phyloP scores from a whole-genome alignment of 257 asterid genomes.

The Ocimum tenuiflorum region DNA sequence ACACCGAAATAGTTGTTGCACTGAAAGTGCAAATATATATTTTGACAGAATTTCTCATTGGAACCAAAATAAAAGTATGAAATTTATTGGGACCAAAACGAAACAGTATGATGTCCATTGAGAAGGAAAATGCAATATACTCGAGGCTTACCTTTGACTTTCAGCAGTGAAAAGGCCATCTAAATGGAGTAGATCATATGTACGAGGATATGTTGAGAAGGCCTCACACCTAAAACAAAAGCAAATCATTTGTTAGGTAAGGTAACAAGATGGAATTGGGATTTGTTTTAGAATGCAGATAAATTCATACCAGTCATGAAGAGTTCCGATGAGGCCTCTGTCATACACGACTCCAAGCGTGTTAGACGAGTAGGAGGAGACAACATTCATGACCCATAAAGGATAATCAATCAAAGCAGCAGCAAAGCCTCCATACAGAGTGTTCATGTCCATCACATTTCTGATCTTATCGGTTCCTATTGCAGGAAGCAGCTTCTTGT shows the following conservation, averaged over 20 bases:
- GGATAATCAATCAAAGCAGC: conserved; percentile 70
- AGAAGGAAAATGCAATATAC: no score
- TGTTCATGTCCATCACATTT: conserved; percentile 96
- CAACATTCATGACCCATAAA: conserved; percentile 92
- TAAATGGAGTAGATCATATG: conserved; percentile 82
- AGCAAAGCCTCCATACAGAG: conserved; percentile 85
- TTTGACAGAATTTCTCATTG: no score
- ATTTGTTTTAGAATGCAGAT: background rate
- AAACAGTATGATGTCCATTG: no score
- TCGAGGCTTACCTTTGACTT: conserved; percentile 63
- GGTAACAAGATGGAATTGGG: background rate
- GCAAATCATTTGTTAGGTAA: conserved; percentile 13
- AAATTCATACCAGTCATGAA: conserved; percentile 76
- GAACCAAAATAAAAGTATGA: no score
- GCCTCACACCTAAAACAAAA: conserved; percentile 74
- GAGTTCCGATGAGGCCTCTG: conserved; percentile 88
- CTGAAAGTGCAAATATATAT: no score
- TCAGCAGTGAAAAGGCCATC: conserved; percentile 89
- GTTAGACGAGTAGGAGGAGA: conserved; percentile 68
- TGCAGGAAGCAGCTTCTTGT: conserved; percentile 79
- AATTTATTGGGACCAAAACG: no score
- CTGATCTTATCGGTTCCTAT: conserved; percentile 76
- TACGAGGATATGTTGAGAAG: conserved; percentile 94
- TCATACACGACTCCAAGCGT: conserved; percentile 88
- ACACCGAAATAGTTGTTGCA: no score